Evolutionary conservation across 352 stramenopile species (phyloP), one percentile per base, ranked within the genome.

Genomic region (Pythium dissotocum): DNA sequence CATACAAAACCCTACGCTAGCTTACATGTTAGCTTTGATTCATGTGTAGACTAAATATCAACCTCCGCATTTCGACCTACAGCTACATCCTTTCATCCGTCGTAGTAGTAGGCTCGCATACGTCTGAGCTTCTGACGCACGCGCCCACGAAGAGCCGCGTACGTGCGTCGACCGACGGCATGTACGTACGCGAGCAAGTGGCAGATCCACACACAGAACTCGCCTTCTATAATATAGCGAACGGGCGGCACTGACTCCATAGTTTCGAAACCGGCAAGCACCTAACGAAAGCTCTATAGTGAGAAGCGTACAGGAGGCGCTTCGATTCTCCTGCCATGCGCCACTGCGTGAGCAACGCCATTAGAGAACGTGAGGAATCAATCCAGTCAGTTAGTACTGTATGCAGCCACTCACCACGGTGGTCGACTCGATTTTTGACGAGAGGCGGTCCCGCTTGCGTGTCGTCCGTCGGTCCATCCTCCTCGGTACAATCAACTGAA

Each of bases 21-120:
- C 36, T 21, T 18, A 7, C 26, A 33, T 13, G 21, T 1, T 36
- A n/a, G 13, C 7, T 16, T 49, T 49, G 6, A 32, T 61, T 16
- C 51, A 58, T 58, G 51, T 58, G 51, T 58, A 58, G 32, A 58
- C 32, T 58, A 58, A 58, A 58, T 58, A 58, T 52, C 44, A 52
- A 52, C 44, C 44, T 52, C 44, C 44, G 44, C 44, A 52, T 52
- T 42, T 38, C 33, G 6, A 38, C 33, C 33, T 38, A 38, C 33
- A 24, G 21, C 21, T 24, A 24, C 21, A 24, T 24, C 21, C 21
- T 24, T 24, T 24, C 21, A 24, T 24, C 21, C 21, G 21, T 24
- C 21, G 21, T 24, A 24, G 21, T 24, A 24, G 21, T 24, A 24
- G 21, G 21, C 21, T 24, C 21, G 21, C 21, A 30, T 52, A 28